Evolutionary conservation across 768 basidiomycete species (phyloP), one percentile per base, ranked within the genome.

Genomic region (Leccinellum rugosiceps): DNA sequence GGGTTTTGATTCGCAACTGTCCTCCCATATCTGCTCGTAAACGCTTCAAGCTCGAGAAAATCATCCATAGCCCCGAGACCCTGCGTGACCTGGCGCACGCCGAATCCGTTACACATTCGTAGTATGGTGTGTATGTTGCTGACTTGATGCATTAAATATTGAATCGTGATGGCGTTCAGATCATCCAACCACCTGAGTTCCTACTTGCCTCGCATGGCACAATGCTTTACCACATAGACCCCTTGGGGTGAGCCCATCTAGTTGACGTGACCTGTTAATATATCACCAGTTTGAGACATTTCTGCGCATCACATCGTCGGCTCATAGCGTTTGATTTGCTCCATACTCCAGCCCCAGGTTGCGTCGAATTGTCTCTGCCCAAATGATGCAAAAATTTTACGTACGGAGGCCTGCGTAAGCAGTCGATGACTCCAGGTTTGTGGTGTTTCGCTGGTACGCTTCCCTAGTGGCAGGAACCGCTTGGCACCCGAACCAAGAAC

Each of bases 11-110:
- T 70, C 87, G 86, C 57, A 89, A 92, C 65, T 92, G 90, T 70
- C 86, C 85, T 43, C 90, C 90, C 23, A 75, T 90, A 65, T 93
- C 91, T 30, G 88, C 87, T 23, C 76, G 81, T 61, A 93, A 93
- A 73, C 79, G 87, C 30, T 93, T 92, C 76, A 82, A 74, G 50
- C 75, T 93, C 49, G 84, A 91, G 66, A 80, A 75, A 53, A 68
- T 93, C 32, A 64, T 91, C 43, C 79, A 76, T 63, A 91, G 90
- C 64, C 90, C 90, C 7, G 83, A 85, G 66, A 77, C 76, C 15
- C 84, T 86, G 70, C 82, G 80, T 51, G 80, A 83, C 56, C 57
- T 76, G 38, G 68, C 61, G 5, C 69, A 69, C 47, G 47, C 59
- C 50, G 52, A 54, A 52, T 19, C 43, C 11, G 38, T 46, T 43